A percentile compares a stretch with the other conserved stretches of the same genome.
These are phyloP conservation scores for Kazachstania psychrophila DNA, from an alignment of 805 yeast genomes.

Conservation along the genomic window DNA sequence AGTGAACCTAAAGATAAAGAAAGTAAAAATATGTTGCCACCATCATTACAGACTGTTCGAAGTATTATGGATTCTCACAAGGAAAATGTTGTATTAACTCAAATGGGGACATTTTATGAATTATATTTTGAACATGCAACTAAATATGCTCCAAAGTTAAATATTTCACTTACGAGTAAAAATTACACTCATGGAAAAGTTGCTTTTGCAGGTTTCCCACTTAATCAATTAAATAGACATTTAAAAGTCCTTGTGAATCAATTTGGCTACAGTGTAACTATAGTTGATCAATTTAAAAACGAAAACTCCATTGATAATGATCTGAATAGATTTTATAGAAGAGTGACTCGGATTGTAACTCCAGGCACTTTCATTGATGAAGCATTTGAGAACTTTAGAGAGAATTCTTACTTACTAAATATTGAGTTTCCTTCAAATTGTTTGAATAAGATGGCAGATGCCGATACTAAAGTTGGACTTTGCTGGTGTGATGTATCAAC, in stretches of 20 bases:
- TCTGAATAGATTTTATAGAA: conserved; percentile 44
- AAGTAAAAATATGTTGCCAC: conserved; percentile 21
- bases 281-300: conserved; percentile 57
- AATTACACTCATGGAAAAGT: conserved; percentile 37
- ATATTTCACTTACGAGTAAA: conserved; percentile 58
- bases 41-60: conserved; percentile 31
- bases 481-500: conserved; percentile 87
- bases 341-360: conserved; percentile 70
- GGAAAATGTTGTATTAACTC: conserved; percentile 56
- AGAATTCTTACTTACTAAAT: conserved; percentile 61
- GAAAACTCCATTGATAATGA: conserved; percentile 26
- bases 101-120: conserved; percentile 83
- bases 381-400: conserved; percentile 61
- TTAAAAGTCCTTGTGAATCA: conserved; percentile 66
- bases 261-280: conserved; percentile 61
- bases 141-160: conserved; percentile 57
- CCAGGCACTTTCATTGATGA: conserved; percentile 93
- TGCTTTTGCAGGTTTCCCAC: conserved; percentile 91
- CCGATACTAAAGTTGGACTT: conserved; percentile 47
- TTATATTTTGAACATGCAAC: conserved; percentile 85
- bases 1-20: neutral
- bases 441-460: conserved; percentile 31
- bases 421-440: conserved; percentile 50
- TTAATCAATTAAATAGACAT: conserved; percentile 58
- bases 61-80: conserved; percentile 38